Evolutionary conservation across 2,329 filamentous ascomycete species (phyloP).

Genomic region (Aspergillus fumigatus): DNA sequence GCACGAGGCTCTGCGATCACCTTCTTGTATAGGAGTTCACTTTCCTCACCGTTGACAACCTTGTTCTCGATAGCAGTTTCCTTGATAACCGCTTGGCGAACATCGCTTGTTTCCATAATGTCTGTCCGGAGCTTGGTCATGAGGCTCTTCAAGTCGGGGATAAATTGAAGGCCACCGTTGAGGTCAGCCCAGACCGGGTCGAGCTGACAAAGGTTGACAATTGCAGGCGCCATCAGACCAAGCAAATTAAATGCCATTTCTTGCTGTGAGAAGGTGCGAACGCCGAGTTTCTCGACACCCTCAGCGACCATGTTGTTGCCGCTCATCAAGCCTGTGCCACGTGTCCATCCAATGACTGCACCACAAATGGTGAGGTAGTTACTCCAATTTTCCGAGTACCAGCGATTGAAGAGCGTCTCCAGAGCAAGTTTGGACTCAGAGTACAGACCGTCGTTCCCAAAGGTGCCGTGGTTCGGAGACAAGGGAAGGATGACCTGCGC

Average conservation of each 20-base stretch:
- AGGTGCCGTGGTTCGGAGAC: constrained; percentile 97
- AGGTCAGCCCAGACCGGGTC: constrained; percentile 96
- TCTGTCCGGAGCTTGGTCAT: constrained; percentile 94
- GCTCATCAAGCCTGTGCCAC: constrained; percentile 95
- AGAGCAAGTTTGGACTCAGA: constrained; percentile 96
- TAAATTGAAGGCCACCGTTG: constrained; percentile 96
- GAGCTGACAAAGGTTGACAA: constrained; percentile 91
- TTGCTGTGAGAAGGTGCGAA: constrained; percentile 97
- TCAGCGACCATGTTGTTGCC: constrained; percentile 97
- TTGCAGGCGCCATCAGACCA: constrained; percentile 87
- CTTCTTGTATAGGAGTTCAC: constrained; percentile 90
- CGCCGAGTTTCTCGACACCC: constrained; percentile 92
- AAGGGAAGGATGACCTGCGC: constrained; percentile 94
- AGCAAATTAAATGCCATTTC: constrained; percentile 99
- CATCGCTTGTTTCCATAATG: constrained; percentile 90
- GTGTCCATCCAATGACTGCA: constrained; percentile 98
- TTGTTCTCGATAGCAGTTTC: constrained; percentile 97
- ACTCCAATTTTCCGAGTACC: constrained; percentile 96
- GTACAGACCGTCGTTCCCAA: constrained; percentile 96
- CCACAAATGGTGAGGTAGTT: constrained; percentile 98
- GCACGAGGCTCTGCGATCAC: constrained; percentile 88
- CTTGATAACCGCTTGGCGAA: constrained; percentile 88
- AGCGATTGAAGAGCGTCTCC: constrained; percentile 96
- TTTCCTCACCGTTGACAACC: constrained; percentile 89
- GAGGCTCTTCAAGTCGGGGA: constrained; percentile 87